Evolutionary conservation across 2,329 filamentous ascomycete species (phyloP), one percentile per base, ranked within the genome.

Genomic region (Fusarium sp.): DNA sequence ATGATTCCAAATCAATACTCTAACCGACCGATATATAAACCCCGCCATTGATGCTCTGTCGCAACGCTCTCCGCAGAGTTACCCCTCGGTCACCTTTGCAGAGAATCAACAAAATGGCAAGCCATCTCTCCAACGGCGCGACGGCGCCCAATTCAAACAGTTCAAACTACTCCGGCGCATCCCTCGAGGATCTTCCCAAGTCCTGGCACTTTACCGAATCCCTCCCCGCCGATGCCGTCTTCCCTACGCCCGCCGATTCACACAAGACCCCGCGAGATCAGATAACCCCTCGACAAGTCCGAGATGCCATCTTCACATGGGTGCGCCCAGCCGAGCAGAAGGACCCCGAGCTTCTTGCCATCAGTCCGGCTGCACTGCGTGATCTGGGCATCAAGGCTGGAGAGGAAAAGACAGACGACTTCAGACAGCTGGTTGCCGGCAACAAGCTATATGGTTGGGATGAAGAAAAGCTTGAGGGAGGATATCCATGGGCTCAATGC

Each of bases 401-500:
- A 3, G 93, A 96, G 75, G 90, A 92, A 55, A 82, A 89, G 57
- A 93, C 90, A 0, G 88, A 93, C 1, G 92, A 94, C 12, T 98
- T 98, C 81, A 88, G 89, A 70, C 87, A 93, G 68, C 87, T 94
- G 1, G 93, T 97, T 8, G 91, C 93, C 0, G 96, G 96, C 4
- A 97, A 96, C 80, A 92, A 91, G 79, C 88, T 98, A 16, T 90
- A 93, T 64, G 96, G 95, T 58, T 93, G 93, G 90, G 89, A 94
- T 72, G 89, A 92, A 67, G 88, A 91, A 66, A 87, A 86, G 73
- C 80, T 84, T 27, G 85, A 90, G 66, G 92, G 93, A 22, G 91
- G 96, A 49, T 99, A 99, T 81, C 96, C 96, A 0, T 99, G 96
- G 96, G 95, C 96, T 35, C 96, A 99, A 84, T 98, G 96, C 84